Conservation (phyloP, 768 basidiomycete species). For the Rhodosporidiobolus odoratus region DNA sequence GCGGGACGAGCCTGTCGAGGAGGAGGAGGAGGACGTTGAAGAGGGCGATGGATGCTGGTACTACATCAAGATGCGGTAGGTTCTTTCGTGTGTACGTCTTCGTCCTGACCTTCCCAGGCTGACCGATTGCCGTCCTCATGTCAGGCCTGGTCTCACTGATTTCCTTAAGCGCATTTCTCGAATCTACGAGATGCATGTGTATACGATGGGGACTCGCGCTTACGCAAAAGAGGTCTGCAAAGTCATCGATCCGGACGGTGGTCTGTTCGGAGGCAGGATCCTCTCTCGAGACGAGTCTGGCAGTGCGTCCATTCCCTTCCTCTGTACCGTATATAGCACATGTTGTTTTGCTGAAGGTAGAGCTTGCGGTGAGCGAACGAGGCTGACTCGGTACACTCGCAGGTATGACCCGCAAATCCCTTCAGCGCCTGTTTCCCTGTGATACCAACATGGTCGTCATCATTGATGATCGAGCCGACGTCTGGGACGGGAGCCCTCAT, state of each 20-base stretch:
- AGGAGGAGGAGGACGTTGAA: conserved; percentile 47
- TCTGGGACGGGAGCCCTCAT: conserved; percentile 97
- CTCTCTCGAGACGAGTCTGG: conserved; percentile 93
- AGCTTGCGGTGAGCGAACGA: no score
- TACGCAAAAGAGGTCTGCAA: conserved; percentile 94
- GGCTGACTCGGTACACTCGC: no score
- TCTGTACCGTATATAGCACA: conserved; percentile 24
- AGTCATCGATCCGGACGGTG: conserved; percentile 82
- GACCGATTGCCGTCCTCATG: neutral
- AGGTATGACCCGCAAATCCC: conserved; percentile 86
- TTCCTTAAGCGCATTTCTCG: conserved; percentile 68
- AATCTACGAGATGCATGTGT: conserved; percentile 98
- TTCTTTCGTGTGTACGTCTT: neutral
- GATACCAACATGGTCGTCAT: conserved; percentile 99
- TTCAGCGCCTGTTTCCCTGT: conserved; percentile 88
- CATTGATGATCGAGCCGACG: conserved; percentile 96
- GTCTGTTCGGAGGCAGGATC: conserved; percentile 77
- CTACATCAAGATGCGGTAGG: conserved; percentile 93
- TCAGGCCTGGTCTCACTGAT: conserved; percentile 52
- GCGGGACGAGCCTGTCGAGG: conserved; percentile 49
- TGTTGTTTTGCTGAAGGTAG: neutral
- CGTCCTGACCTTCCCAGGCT: neutral
- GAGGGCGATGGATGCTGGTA: conserved; percentile 85
- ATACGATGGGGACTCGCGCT: conserved; percentile 97
- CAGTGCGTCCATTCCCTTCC: conserved; percentile 52